These are phyloP conservation scores for Amanita phalloides DNA, from an alignment of 768 basidiomycete species.

Conservation along the genomic window DNA sequence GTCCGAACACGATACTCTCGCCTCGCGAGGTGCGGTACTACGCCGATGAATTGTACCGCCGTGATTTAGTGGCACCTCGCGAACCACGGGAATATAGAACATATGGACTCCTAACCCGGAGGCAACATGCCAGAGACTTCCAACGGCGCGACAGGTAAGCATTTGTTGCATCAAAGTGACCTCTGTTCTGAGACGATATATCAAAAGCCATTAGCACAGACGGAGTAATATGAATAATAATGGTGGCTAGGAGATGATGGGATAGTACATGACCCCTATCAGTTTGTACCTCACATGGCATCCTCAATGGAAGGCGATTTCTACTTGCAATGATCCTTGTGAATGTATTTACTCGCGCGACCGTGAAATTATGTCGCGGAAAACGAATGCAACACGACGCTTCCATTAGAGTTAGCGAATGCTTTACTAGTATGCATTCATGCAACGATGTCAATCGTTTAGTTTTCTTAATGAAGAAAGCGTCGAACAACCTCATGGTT, in stretches of 20 bases:
- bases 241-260: background rate
- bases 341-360: background rate
- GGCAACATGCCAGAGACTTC: constrained; percentile 5
- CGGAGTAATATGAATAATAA: background rate
- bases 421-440: too few relatives aligned
- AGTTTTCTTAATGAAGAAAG: too few relatives aligned
- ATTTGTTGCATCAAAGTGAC: background rate
- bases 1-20: constrained; percentile 11
- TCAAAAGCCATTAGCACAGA: too few relatives aligned
- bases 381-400: too few relatives aligned
- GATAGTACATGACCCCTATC: background rate
- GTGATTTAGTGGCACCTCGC: background rate
- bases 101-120: background rate
- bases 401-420: too few relatives aligned
- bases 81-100: background rate
- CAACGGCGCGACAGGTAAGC: background rate
- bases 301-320: background rate
- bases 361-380: background rate
- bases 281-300: constrained; percentile 1
- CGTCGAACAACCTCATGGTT: too few relatives aligned
- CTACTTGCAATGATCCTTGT: background rate
- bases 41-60: constrained; percentile 11
- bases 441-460: too few relatives aligned
- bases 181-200: background rate
- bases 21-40: constrained; percentile 15